Base-by-base conservation (phyloP, 2,329 filamentous ascomycete genomes). In the Neobulgaria alba region DNA sequence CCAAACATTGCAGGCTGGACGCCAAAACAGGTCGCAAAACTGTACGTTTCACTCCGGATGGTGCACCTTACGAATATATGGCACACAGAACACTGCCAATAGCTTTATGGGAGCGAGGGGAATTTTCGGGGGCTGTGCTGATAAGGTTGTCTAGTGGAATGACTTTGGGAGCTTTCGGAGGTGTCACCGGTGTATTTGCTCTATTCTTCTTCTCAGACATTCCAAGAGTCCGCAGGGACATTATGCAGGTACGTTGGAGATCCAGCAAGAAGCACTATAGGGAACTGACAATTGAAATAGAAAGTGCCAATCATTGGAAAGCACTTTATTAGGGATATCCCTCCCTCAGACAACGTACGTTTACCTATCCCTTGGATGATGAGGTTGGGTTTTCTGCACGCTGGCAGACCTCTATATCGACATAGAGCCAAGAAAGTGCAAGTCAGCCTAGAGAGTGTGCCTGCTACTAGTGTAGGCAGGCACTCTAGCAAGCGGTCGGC, bases 121-220 rank as follows among this genome's bases (percentile, higher is more conserved):
- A n/a, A n/a, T n/a, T n/a, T n/a, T n/a, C n/a, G n/a, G n/a, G n/a
- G n/a, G n/a, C n/a, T n/a, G n/a, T n/a, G n/a, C n/a, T 18, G 16
- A 12, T 10, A 14, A 12, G n/a, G 23, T 26, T 23, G 20, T 14
- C 17, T 47, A 80, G 76, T 47, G 71, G 67, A 45, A 41, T 72
- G 47, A 73, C 68, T 49, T 52, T 70, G 36, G 74, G 66, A 43
- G 64, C 67, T 40, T 77, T 77, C 56, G 75, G 75, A 44, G 75
- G 65, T 46, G 72, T 75, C 43, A 73, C 72, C 46, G 69, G 59
- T 31, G 42, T 69, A 53, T 67, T 77, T 49, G 73, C 65, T 49
- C 64, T 77, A 48, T 68, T 80, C 53, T 76, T 73, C 68, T 77
- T 72, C 50, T 79, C 75, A 30, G 77, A 77, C 52, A 71, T 82